A percentile compares a stretch with the other conserved stretches of the same genome.
phyloP scores from a whole-genome alignment of 2,329 filamentous ascomycete genomes.

The Ophiostoma montium region DNA sequence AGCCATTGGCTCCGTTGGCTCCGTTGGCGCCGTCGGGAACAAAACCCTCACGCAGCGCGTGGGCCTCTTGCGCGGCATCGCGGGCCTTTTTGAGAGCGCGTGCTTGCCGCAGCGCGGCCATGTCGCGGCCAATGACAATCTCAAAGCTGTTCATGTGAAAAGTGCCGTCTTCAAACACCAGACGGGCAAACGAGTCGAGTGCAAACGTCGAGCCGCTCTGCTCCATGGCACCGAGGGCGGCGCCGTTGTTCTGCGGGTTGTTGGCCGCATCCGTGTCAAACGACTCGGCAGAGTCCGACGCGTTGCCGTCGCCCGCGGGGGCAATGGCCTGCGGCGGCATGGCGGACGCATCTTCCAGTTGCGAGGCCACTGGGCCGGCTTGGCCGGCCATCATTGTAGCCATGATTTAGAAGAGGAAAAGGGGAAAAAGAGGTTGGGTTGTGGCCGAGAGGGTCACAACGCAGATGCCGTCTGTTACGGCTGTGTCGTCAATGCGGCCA shows the following conservation, averaged over 20 bases:
- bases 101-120: slow-evolving; percentile 41
- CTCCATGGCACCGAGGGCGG: not conserved
- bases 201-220: not conserved
- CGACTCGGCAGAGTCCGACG: not conserved
- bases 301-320: not conserved
- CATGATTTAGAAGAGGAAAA: not conserved
- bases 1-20: slow-evolving; percentile 29
- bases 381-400: slow-evolving; percentile 1
- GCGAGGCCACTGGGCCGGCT: not conserved
- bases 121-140: slow-evolving; percentile 59
- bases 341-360: not conserved
- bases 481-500: not conserved
- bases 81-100: slow-evolving; percentile 28
- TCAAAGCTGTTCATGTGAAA: slow-evolving; percentile 68
- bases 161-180: slow-evolving; percentile 61
- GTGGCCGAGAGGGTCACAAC: not conserved
- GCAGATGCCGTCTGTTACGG: not conserved
- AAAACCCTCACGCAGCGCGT: not conserved
- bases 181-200: slow-evolving; percentile 41
- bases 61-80: slow-evolving; percentile 1
- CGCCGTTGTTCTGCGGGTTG: not conserved
- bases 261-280: not conserved
- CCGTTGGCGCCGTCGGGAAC: slow-evolving; percentile 24
- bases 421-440: not conserved
- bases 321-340: not conserved